phyloP scores from a whole-genome alignment of 768 basidiomycete species.

The Strobilomyces confusus region DNA sequence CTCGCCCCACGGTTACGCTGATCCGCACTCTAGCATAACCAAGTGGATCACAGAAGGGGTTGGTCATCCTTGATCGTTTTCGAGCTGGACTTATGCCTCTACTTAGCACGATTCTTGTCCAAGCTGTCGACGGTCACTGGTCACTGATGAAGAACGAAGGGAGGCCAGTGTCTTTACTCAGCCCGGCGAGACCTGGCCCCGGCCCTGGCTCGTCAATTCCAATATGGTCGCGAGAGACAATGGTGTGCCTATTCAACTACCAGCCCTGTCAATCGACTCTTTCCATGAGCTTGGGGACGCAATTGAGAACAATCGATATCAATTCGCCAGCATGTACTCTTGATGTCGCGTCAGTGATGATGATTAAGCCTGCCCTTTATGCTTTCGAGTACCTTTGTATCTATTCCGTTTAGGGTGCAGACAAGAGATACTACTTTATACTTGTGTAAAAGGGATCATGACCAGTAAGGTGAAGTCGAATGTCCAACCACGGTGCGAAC shows the following conservation, averaged over 20 bases:
- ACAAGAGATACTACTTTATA: constrained; percentile 18
- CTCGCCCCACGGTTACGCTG: constrained; percentile 9
- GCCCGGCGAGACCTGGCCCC: constrained; percentile 15
- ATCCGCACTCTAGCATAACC: constrained; percentile 47
- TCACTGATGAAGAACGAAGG: constrained; percentile 22
- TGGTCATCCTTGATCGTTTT: constrained; percentile 22
- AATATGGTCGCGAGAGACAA: constrained; percentile 16
- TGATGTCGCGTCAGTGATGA: constrained; percentile 22
- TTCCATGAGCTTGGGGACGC: constrained; percentile 7
- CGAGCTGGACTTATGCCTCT: constrained; percentile 7
- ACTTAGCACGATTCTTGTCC: constrained; percentile 62
- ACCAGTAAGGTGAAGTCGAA: constrained; percentile 21
- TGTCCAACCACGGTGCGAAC: constrained; percentile 21
- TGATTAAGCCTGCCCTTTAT: constrained; percentile 15
- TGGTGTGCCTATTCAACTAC: constrained; percentile 12
- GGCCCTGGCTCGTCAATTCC: constrained; percentile 22
- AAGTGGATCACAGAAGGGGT: constrained; percentile 63
- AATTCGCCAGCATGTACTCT: constrained; percentile 58
- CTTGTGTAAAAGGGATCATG: constrained; percentile 10
- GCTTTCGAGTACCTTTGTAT: constrained; percentile 23
- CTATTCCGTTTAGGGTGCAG: constrained; percentile 20
- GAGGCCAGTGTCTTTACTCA: constrained; percentile 4
- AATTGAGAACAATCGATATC: constrained; percentile 24
- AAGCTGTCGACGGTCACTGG: constrained; percentile 51
- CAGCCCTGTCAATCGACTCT: constrained; percentile 17